phyloP scores from a whole-genome alignment of 352 stramenopile genomes.

The Elongisporangium prolatum region DNA sequence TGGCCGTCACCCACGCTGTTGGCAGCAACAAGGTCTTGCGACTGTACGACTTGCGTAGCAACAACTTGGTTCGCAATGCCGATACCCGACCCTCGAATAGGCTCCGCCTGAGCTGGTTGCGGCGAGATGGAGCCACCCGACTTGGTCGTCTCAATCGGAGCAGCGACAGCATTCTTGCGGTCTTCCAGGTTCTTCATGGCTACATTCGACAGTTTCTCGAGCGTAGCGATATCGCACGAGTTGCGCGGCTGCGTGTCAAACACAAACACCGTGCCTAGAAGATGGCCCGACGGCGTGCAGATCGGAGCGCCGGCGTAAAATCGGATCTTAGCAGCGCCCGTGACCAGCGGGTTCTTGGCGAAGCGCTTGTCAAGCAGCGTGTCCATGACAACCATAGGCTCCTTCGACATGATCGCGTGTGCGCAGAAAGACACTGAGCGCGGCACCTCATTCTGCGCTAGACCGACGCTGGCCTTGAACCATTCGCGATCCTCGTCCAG shows the following conservation, averaged over 20 bases:
- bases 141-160: conserved; percentile 44
- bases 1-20: conserved; percentile 76
- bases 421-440: conserved; percentile 84
- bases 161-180: conserved; percentile 80
- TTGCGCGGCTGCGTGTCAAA: conserved; percentile 84
- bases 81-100: conserved; percentile 56
- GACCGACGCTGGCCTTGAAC: conserved; percentile 83
- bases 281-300: conserved; percentile 71
- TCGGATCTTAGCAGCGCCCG: conserved; percentile 77
- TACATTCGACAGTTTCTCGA: conserved; percentile 87
- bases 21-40: conserved; percentile 77
- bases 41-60: conserved; percentile 40
- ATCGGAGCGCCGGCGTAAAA: conserved; percentile 85
- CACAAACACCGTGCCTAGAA: conserved; percentile 84
- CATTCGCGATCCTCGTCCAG: conserved; percentile 84
- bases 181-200: conserved; percentile 89
- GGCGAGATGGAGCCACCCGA: background rate
- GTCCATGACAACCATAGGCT: conserved; percentile 88
- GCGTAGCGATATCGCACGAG: conserved; percentile 80
- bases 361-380: conserved; percentile 84
- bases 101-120: conserved; percentile 12
- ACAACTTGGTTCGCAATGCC: conserved; percentile 81
- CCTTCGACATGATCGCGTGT: conserved; percentile 86
- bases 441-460: conserved; percentile 85
- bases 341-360: conserved; percentile 82